Percentiles rank a stretch among this genome's conserved stretches.
Evolutionary conservation across 2,329 filamentous ascomycete species (phyloP).

Genomic region (Aspergillus ochraceoroseus): DNA sequence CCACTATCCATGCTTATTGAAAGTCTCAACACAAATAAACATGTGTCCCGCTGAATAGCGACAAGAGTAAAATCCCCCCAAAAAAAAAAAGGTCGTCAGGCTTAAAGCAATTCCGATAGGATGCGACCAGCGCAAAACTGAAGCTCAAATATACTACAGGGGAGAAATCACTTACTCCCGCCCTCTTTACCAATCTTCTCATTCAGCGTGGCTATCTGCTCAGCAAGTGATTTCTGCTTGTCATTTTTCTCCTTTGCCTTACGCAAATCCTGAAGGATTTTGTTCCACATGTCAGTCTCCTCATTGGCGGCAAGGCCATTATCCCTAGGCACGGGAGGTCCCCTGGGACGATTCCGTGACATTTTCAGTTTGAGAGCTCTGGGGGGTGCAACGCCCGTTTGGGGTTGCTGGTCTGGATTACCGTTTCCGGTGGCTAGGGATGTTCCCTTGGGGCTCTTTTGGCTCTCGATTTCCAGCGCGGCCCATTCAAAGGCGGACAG

Average conservation of each 20-base stretch:
- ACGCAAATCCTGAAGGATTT: slow-evolving; percentile 41
- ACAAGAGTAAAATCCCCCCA: neutral
- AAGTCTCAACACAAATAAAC: slow-evolving; percentile 2
- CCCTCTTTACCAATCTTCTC: slow-evolving; percentile 43
- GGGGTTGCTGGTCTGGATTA: slow-evolving; percentile 9
- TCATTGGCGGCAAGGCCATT: slow-evolving; percentile 44
- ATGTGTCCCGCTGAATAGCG: neutral
- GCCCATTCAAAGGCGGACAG: slow-evolving; percentile 28
- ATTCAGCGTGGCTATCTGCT: slow-evolving; percentile 41
- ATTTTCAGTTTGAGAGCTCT: slow-evolving; percentile 23
- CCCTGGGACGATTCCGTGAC: slow-evolving; percentile 43
- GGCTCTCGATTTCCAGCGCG: slow-evolving; percentile 23
- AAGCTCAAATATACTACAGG: neutral
- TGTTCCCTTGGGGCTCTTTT: slow-evolving; percentile 10
- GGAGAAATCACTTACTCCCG: slow-evolving; percentile 38
- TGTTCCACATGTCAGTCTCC: slow-evolving; percentile 45
- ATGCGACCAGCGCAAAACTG: neutral
- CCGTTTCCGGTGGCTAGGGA: slow-evolving; percentile 10
- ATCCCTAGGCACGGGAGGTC: slow-evolving; percentile 36
- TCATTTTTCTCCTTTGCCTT: slow-evolving; percentile 45
- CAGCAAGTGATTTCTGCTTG: slow-evolving; percentile 37
- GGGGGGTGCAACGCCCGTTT: slow-evolving; percentile 7
- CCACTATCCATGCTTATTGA: neutral
- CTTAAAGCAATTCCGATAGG: too few relatives aligned
- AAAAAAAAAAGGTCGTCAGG: too few relatives aligned